These are phyloP conservation scores for Ustilago tritici DNA, from an alignment of 1,284 basidiomycete genomes.

Conservation along the genomic window DNA sequence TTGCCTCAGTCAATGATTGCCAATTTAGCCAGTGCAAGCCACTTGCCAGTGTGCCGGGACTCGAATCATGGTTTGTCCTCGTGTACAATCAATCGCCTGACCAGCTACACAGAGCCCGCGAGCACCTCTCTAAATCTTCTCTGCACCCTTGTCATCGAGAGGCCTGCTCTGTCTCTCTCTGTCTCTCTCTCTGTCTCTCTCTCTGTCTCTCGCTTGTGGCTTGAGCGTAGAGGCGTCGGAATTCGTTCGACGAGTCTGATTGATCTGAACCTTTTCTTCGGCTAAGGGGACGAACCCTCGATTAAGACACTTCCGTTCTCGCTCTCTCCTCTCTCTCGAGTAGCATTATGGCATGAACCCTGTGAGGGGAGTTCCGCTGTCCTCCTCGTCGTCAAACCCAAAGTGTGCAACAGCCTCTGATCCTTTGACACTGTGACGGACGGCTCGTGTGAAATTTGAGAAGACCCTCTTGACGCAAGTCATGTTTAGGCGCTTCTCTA, in stretches of 20 bases:
- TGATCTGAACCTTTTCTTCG: not conserved
- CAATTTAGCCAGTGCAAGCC: not conserved
- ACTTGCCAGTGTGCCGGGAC: not conserved
- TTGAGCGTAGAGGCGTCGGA: slow-evolving; percentile 3
- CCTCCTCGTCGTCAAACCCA: not conserved
- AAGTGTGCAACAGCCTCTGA: slow-evolving; percentile 8
- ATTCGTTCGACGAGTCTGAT: slow-evolving; percentile 5
- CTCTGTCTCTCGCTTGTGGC: not conserved
- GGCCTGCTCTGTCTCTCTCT: not conserved
- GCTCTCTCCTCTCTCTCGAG: not conserved
- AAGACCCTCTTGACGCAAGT: slow-evolving; percentile 1
- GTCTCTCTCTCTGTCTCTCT: not conserved
- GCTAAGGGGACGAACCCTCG: slow-evolving; percentile 1
- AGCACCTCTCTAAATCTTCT: not conserved
- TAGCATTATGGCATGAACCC: slow-evolving; percentile 2
- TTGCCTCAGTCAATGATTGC: not conserved
- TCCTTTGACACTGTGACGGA: not conserved
- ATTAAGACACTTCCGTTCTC: slow-evolving; percentile 9
- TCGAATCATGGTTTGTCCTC: not conserved
- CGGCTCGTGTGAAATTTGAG: slow-evolving; percentile 9
- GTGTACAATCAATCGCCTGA: not conserved
- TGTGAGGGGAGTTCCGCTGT: slow-evolving; percentile 16
- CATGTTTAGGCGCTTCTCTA: slow-evolving; percentile 7
- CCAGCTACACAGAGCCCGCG: not conserved
- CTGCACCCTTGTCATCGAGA: slow-evolving; percentile 11